Evolutionary conservation across 2,329 filamentous ascomycete species (phyloP).

Genomic region (Hymenotorrendiella dingleyae): DNA sequence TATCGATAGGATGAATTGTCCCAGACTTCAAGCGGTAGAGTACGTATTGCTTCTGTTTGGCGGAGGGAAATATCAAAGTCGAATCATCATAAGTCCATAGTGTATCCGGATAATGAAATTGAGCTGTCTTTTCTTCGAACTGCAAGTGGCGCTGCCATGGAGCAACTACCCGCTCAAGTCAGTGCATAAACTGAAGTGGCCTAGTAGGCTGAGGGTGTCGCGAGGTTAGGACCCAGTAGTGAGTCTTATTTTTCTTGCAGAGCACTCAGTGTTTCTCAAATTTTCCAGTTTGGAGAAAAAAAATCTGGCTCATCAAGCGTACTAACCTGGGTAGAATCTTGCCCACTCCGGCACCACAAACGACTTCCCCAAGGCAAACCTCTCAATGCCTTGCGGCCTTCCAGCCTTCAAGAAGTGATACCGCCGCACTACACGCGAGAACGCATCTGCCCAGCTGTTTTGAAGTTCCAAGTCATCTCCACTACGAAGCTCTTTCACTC

Average conservation of each 20-base stretch:
- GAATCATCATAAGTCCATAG: slow-evolving; percentile 50
- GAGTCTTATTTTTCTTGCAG: no score
- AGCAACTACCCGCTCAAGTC: no score
- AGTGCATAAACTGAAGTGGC: no score
- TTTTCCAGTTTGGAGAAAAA: no score
- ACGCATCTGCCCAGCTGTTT: slow-evolving; percentile 37
- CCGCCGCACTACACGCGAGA: slow-evolving; percentile 45
- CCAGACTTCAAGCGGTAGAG: slow-evolving; percentile 46
- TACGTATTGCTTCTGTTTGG: slow-evolving; percentile 31
- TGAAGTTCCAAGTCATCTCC: not conserved
- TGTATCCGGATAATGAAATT: slow-evolving; percentile 42
- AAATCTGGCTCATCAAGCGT: no score
- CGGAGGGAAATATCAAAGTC: slow-evolving; percentile 47
- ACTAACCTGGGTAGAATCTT: slow-evolving; percentile 30
- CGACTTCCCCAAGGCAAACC: slow-evolving; percentile 36
- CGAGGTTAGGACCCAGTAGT: no score
- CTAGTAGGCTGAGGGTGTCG: no score
- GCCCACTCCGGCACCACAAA: slow-evolving; percentile 23
- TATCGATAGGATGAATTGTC: slow-evolving; percentile 41
- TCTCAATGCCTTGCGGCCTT: slow-evolving; percentile 40
- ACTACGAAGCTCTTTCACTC: slow-evolving; percentile 45
- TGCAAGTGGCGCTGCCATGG: slow-evolving; percentile 42
- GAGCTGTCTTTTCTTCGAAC: slow-evolving; percentile 34
- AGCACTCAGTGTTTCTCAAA: no score
- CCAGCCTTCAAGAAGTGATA: slow-evolving; percentile 49